Evolutionary conservation across 148 eudicot genomes (phyloP), one percentile per base, ranked within the genome.

Genomic region (Vaccinium darrowii): DNA sequence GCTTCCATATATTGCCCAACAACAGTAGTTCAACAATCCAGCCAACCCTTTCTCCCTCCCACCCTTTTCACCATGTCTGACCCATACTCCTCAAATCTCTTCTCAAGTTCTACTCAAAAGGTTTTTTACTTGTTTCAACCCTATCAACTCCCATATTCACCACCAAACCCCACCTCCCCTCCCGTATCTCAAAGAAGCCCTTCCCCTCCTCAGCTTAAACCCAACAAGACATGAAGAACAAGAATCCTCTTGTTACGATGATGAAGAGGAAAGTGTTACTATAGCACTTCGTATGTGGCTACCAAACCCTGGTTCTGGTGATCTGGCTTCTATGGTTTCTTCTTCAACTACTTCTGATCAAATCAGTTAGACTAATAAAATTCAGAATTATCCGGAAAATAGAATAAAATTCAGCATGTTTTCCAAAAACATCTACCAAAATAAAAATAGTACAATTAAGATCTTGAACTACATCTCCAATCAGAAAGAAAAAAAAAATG

Each of bases 241-340:
- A 79, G 78, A 83, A 39, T 81, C 82, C 50, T 82, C 60, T 10
- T 89, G 79, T 27, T 84, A 83, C 1, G 82, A 80, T 4, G 84
- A 84, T 23, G 86, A 84, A 3, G 92, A 87, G 25, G 91, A 87
- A 56, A 84, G 47, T 71, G 93, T 93, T 25, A 92, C 92, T 58
- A 92, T 94, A 47, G 94, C 92, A 33, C 93, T 96, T 0, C 95
- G 91, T 12, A 92, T 94, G 90, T 97, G 99, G 88, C 87, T 92
- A 57, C 97, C 99, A 89, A 96, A 88, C 94, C 98, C 97, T 94
- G 93, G 92, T 90, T 87, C 92, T 81, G 86, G 92, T 91, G 91
- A 93, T 88, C 90, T 92, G 23, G 92, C 92, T 30, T 87, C 93
- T 72, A 75, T 89, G 85, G 49, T 89, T 19, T 84, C 88, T 83